These are phyloP conservation scores for Phytopythium litorale DNA, from an alignment of 352 stramenopile genomes.

Conservation along the genomic window DNA sequence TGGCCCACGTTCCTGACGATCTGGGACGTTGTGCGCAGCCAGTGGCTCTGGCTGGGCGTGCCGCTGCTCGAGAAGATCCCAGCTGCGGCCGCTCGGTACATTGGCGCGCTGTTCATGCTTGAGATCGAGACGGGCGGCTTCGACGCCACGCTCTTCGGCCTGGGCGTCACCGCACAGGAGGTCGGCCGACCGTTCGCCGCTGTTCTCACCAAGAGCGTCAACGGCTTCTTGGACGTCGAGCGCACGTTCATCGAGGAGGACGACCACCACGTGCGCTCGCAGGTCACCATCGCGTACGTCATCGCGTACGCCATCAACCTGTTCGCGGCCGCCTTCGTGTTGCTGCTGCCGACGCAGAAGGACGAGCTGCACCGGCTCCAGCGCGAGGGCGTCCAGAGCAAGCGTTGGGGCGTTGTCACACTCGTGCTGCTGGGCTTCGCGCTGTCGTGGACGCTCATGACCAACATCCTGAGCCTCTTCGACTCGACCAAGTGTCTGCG, in stretches of 20 bases:
- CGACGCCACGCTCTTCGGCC: conserved; percentile 47
- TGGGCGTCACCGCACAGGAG: conserved; percentile 33
- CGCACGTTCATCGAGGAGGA: conserved; percentile 33
- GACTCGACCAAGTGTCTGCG: conserved; percentile 48
- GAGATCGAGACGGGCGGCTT: conserved; percentile 45
- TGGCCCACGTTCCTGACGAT: conserved; percentile 57
- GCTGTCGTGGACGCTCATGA: conserved; percentile 52
- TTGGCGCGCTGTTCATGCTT: conserved; percentile 7
- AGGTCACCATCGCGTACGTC: conserved; percentile 34
- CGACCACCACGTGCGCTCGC: conserved; percentile 38
- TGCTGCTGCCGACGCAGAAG: too few relatives aligned
- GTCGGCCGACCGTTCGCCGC: conserved; percentile 45
- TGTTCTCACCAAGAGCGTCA: conserved; percentile 54
- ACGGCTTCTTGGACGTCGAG: conserved; percentile 53
- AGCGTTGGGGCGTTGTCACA: not conserved
- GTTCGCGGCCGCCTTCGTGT: conserved; percentile 13
- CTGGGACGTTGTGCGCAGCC: conserved; percentile 58
- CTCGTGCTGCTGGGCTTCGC: conserved; percentile 24
- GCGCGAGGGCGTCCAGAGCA: conserved; percentile 3
- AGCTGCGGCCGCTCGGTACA: too few relatives aligned
- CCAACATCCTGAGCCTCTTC: conserved; percentile 57
- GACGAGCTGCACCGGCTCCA: too few relatives aligned
- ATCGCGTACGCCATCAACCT: conserved; percentile 61
- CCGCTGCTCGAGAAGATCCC: conserved; percentile 38
- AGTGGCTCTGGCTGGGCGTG: conserved; percentile 66